Base-by-base conservation (phyloP, 176 grass and related monocot species). In the Aechmea fasciata region DNA sequence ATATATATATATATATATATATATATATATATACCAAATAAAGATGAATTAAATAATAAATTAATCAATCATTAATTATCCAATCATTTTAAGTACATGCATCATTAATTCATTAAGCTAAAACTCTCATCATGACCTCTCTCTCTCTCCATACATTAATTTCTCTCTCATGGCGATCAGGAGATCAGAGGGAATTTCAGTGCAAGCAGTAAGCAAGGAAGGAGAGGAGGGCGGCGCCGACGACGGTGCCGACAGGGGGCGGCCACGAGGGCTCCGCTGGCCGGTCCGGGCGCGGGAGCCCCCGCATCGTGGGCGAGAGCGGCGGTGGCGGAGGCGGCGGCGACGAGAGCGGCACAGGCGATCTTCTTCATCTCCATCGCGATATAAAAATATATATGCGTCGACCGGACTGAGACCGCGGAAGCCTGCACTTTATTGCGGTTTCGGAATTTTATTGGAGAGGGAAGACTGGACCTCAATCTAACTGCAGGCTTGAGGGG, bases 301-400 rank as follows among this genome's bases (percentile, higher is more conserved):
- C 83, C 88, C 11, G 83, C 85, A 0, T 91, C 92, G 24, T 78
- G 49, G 20, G 92, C 85, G 33, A 96, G 63, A 49, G 84, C 88
- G 48, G 79, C 81, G 52, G 85, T 87, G 83, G 83, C 83, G 10
- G 83, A 80, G 74, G 87, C 77, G 52, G 81, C 67, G 33, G 83
- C 91, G 78, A 96, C 57, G 71, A 96, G 85, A 75, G 83, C 80
- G 63, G 81, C 85, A 81, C 88, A 96, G 75, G 81, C 85, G 65
- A 96, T 81, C 85, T 89, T 96, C 81, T 86, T 96, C 92, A 91
- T 96, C 92, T 91, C 88, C 88, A 91, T 96, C 53, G 25, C 4
- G 7, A 57, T 17, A 1, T 23, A 23, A 23, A 23, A 23, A 23
- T 23, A 23, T 5, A 57, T n/a, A n/a, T 57, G 54, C 0, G 18